phyloP scores from a whole-genome alignment of 2,329 filamentous ascomycete genomes.

The Arthrocladium fulminans region DNA sequence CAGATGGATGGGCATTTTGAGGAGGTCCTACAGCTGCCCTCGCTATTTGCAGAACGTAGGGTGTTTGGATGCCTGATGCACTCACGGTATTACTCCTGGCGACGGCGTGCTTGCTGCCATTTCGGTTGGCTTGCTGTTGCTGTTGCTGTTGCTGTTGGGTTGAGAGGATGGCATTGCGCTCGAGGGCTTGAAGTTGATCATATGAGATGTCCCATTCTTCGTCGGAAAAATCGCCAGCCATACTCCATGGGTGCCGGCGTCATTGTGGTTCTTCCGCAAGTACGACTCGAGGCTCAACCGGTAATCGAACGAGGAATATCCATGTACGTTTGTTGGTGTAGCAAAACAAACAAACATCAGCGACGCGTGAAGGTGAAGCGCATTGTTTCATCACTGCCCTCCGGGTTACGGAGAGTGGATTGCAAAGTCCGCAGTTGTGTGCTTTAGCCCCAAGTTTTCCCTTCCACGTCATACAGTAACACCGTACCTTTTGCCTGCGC shows the following conservation, averaged over 20 bases:
- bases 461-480: slow-evolving; percentile 2
- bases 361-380: neutral
- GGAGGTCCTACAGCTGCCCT: neutral
- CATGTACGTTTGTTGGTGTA: neutral
- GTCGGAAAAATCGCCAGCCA: slow-evolving; percentile 28
- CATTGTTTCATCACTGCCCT: neutral
- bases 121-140: slow-evolving; percentile 1
- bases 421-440: too few species aligned
- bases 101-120: neutral
- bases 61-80: slow-evolving; percentile 6
- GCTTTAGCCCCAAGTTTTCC: neutral
- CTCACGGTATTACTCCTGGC: neutral
- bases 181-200: slow-evolving; percentile 35
- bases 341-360: slow-evolving; percentile 7
- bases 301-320: neutral
- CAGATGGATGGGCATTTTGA: neutral
- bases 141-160: slow-evolving; percentile 27
- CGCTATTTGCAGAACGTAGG: neutral
- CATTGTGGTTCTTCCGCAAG: slow-evolving; percentile 1
- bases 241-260: slow-evolving; percentile 3
- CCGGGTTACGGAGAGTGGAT: too few species aligned
- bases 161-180: slow-evolving; percentile 38
- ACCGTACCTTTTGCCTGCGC: neutral
- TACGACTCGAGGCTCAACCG: neutral
- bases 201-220: slow-evolving; percentile 37